Evolutionary conservation across 2,329 filamentous ascomycete genomes (phyloP), one percentile per base, ranked within the genome.

Genomic region (Coniochaeta sp.): DNA sequence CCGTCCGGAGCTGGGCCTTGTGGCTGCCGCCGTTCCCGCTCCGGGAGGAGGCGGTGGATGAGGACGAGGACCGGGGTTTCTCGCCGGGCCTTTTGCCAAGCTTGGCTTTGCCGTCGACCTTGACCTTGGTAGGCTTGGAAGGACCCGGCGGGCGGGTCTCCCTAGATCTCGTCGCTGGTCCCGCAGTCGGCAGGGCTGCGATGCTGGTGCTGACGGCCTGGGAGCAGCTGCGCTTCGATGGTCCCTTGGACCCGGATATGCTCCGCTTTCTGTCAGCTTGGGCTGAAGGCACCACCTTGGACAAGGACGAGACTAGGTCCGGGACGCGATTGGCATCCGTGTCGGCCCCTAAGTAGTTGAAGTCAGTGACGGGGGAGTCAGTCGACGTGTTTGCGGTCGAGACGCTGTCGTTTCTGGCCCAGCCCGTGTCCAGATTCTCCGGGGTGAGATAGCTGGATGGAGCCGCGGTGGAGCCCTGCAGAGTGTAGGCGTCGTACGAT

Each of bases 151-250:
- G 19, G 3, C 43, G 19, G 43, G 2, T 58, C 22, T 40, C 56
- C 34, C 33, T 40, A 1, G 34, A 31, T 58, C 12, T n/a, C 6
- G 28, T 44, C 12, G 16, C n/a, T 6, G 22, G 22, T 16, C 22
- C 34, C 24, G 55, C n/a, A 19, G 38, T 17, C n/a, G 16, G 14
- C 22, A 5, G 24, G n/a, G n/a, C n/a, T 14, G 7, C 11, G 1
- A 62, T 70, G 75, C 64, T 22, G 52, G 62, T 61, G n/a, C 66
- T 65, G 2, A 70, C 70, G 2, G 67, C 62, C 44, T 71, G 61
- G 58, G 64, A 66, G 33, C 63, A 60, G 24, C 65, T 36, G 6
- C 54, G 54, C 34, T 57, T 57, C 4, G 31, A 24, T 12, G 73
- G 68, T 14, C 22, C 4, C 67, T 62, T 0, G 71, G 70, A 24